phyloP scores from a whole-genome alignment of 768 basidiomycete species.

The Boletus reticuloceps region DNA sequence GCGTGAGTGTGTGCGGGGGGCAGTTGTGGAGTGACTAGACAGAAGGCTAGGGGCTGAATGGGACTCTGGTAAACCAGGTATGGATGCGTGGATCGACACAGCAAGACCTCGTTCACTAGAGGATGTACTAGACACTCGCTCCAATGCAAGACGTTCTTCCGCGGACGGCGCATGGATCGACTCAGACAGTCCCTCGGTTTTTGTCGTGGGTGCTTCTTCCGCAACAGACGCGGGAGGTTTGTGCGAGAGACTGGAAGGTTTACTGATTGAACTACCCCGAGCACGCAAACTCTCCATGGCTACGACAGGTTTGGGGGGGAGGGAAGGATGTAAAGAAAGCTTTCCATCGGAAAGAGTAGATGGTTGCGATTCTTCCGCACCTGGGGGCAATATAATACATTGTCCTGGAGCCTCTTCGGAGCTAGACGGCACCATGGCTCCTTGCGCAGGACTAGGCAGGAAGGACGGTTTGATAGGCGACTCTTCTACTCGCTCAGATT shows the following conservation, averaged over 20 bases:
- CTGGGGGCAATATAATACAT: constrained; percentile 12
- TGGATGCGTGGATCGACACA: constrained; percentile 59
- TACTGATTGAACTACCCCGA: constrained; percentile 13
- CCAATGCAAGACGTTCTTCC: constrained; percentile 16
- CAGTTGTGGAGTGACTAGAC: constrained; percentile 32
- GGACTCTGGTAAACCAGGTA: constrained; percentile 35
- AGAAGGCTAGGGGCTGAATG: constrained; percentile 34
- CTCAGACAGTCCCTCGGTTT: constrained; percentile 21
- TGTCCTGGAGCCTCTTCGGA: constrained; percentile 16
- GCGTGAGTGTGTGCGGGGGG: constrained; percentile 44
- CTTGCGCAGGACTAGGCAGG: constrained; percentile 3
- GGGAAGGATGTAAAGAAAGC: constrained; percentile 41
- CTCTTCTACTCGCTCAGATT: constrained; percentile 4
- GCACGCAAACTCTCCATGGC: constrained; percentile 16
- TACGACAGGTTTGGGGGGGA: constrained; percentile 45
- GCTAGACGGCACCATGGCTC: neutral
- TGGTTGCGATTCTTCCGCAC: constrained; percentile 5
- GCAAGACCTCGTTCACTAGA: constrained; percentile 37
- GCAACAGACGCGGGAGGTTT: constrained; percentile 5
- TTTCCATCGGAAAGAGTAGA: constrained; percentile 14
- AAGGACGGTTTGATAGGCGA: constrained; percentile 8
- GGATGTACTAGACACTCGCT: constrained; percentile 15
- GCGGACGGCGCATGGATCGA: constrained; percentile 26
- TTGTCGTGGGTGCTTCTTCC: constrained; percentile 15
- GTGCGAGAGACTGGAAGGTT: constrained; percentile 10